Evolutionary conservation across 164 flowering plant species (phyloP).

Genomic region (Chimonanthus praecox): DNA sequence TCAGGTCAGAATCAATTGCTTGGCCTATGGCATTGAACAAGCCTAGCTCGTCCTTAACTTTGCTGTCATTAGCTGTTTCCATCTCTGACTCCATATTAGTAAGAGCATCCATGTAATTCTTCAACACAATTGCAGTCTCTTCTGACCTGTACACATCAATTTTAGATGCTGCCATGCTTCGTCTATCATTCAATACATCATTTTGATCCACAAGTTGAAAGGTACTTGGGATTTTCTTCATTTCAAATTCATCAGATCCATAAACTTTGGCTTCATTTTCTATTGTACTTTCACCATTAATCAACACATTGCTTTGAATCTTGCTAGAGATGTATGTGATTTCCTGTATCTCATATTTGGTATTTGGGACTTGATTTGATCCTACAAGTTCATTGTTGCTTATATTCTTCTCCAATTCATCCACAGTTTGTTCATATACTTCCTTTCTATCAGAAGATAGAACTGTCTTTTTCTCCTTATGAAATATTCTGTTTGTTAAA

Average conservation of each 20-base stretch:
- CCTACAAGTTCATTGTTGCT: slow-evolving; percentile 14
- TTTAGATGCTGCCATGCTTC: slow-evolving; percentile 20
- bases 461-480: slow-evolving; percentile 19
- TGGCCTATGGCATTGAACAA: slow-evolving; percentile 19
- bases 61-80: slow-evolving; percentile 58
- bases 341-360: slow-evolving; percentile 10
- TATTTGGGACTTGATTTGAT: slow-evolving; percentile 19
- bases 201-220: slow-evolving; percentile 27
- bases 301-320: slow-evolving; percentile 6
- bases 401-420: slow-evolving; percentile 20
- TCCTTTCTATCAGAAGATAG: slow-evolving; percentile 31
- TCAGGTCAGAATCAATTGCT: slow-evolving; percentile 27
- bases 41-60: slow-evolving; percentile 21
- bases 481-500: slow-evolving; percentile 25
- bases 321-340: slow-evolving; percentile 16
- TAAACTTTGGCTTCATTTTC: slow-evolving; percentile 1
- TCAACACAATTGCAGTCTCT: slow-evolving; percentile 64
- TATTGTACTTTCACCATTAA: neutral
- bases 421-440: slow-evolving; percentile 16
- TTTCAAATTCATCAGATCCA: neutral
- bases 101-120: slow-evolving; percentile 80
- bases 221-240: slow-evolving; percentile 19
- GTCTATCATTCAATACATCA: slow-evolving; percentile 33
- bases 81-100: slow-evolving; percentile 75
- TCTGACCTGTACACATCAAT: slow-evolving; percentile 40